Evolutionary conservation across 2,329 filamentous ascomycete genomes (phyloP), one percentile per base, ranked within the genome.

Genomic region (Trichoderma polysporum): DNA sequence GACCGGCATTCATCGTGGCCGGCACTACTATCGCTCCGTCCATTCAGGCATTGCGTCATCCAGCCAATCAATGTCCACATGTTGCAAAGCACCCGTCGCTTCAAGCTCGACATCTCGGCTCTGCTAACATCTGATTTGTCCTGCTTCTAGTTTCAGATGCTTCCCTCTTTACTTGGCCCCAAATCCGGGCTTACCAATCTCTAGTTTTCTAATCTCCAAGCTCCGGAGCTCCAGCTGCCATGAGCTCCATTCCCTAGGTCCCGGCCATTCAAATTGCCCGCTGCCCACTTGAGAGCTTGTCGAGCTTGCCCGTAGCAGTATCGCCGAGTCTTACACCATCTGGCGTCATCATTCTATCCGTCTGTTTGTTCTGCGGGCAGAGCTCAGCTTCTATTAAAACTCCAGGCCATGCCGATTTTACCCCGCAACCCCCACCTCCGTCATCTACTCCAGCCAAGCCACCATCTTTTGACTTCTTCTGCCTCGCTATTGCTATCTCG

Each of bases 61-160:
- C 33, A 29, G 35, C 71, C 71, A 73, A 65, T 73, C n/a, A 70
- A 50, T 62, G 58, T 68, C 66, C 39, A 22, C 63, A 64, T 31
- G 66, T 71, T 72, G 70, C 71, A 71, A 63, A 63, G 33, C 59
- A 63, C 4, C n/a, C 31, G 17, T n/a, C 9, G n/a, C 31, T 35
- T 13, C 50, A 35, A 39, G 58, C 41, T 47, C 59, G 17, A 39
- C 52, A 53, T 31, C 59, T 58, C 59, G 41, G 47, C 58, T 52
- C 49, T 45, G 25, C 29, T 10, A 19, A 31, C 31, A 13, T 12
- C 47, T 25, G 17, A 41, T 22, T 47, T 29, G 31, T 17, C 8
- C 27, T 25, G 47, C 17, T 19, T 50, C 41, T n/a, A 17, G 47
- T 31, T 27, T 54, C 50, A 54, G 15, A 54, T 54, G 50, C n/a